Base-by-base conservation (phyloP, 164 flowering plant species). In the Vitis riparia region DNA sequence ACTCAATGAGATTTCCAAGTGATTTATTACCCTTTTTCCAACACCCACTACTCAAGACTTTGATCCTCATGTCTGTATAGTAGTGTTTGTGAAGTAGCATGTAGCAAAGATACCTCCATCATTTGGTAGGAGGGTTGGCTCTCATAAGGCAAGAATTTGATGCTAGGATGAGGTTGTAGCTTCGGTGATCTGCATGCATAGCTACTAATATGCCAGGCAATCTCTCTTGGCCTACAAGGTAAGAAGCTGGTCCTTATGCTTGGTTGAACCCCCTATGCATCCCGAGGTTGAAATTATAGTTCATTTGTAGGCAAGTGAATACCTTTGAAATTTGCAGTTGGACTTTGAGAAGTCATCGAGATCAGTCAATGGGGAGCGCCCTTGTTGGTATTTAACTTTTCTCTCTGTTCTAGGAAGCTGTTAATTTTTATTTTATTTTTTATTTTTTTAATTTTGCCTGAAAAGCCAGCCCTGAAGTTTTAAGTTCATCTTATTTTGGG, bases 261-360 rank as follows among this genome's bases (percentile, higher is more conserved):
- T n/a, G 59, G 59, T 57, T 57, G 59, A 27, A 53, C 56, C 56
- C 56, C 56, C 14, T 6, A n/a, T 8, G 29, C 10, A 16, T 7
- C 29, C 10, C 59, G 17, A 8, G 17, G 17, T 27, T 17, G 59
- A 16, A 57, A 17, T 57, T 57, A 27, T 57, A 9, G 59, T 16
- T 19, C 27, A 19, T 57, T 10, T 57, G 59, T 57, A 19, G 59
- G 29, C 11, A 37, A 37, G 44, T 37, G 44, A 37, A 30, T 30
- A 44, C n/a, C 12, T 59, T 59, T 29, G 47, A 27, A 29, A 44
- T 59, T 27, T 59, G 62, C 62, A 16, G 62, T 61, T 61, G 65
- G 51, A 48, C 14, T 15, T 63, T 17, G 52, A 13, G 56, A 50
- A 23, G 44, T 37, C 44, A 37, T 37, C 44, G 44, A 37, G 44